A percentile compares a stretch with the other conserved stretches of the same genome.
Evolutionary conservation across 805 yeast genomes (phyloP).

Genomic region (Helenozyma baotianmanensis): DNA sequence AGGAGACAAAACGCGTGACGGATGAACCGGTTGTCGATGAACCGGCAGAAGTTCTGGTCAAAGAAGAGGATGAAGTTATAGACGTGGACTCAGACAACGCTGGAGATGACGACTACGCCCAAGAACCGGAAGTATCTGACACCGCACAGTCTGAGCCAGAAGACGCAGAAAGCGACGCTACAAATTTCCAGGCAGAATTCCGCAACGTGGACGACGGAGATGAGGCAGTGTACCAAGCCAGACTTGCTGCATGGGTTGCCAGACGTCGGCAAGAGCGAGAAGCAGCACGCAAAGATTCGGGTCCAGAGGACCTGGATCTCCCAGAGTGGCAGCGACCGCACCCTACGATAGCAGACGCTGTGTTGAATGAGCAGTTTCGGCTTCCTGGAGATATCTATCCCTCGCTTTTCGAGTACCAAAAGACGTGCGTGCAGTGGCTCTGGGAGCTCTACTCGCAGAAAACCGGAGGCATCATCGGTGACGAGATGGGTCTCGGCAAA

Average conservation of each 20-base stretch:
- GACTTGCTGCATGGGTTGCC: constrained; percentile 58
- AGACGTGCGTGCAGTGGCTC: constrained; percentile 96
- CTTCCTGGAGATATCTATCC: constrained; percentile 92
- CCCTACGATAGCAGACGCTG: constrained; percentile 72
- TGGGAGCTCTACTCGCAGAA: constrained; percentile 88
- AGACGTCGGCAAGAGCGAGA: constrained; percentile 45
- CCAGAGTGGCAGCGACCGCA: constrained; percentile 77
- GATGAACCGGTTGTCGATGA: constrained; percentile 8
- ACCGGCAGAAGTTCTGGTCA: background rate
- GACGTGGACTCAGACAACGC: background rate
- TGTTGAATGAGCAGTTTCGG: constrained; percentile 60
- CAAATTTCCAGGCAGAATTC: background rate
- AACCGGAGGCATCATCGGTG: constrained; percentile 94
- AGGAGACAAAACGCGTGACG: constrained; percentile 7
- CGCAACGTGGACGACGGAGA: constrained; percentile 77
- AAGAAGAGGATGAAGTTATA: background rate
- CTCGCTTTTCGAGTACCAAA: constrained; percentile 85
- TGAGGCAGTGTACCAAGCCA: constrained; percentile 53
- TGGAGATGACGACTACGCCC: background rate
- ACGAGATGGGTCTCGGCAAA: constrained; percentile 97
- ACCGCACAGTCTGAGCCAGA: constrained; percentile 5
- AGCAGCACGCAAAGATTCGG: constrained; percentile 1
- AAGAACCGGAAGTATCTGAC: constrained; percentile 2
- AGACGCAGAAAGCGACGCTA: constrained; percentile 3
- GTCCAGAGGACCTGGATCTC: constrained; percentile 18